Evolutionary conservation across 2,329 filamentous ascomycete genomes (phyloP), one percentile per base, ranked within the genome.

Genomic region (Sordariomycetes sp.): DNA sequence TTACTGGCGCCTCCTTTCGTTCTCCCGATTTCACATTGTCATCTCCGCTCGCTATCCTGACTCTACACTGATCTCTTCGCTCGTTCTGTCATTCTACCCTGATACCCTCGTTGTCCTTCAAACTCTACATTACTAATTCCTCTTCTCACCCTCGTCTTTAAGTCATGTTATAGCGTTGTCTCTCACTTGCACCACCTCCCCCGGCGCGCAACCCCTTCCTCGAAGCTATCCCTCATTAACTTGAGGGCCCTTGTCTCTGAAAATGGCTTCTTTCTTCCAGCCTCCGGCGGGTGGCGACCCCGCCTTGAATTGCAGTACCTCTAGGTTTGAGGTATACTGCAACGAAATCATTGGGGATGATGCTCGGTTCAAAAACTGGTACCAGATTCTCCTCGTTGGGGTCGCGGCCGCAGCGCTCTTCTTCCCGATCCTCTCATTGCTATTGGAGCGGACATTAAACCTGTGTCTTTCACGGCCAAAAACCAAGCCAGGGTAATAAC

Each of bases 251-350:
- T n/a, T n/a, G 22, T 50, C 45, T 24, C 22, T 50, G 45, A 56
- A 54, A 34, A 70, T 70, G 68, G 64, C 68, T n/a, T 69, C 67
- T 2, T 68, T 68, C 59, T 66, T 68, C 56, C 67, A 66, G 59
- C 66, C 56, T 24, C 56, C 66, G 20, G 60, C 62, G 36, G 64
- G 62, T n/a, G 64, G 62, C 42, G 65, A 68, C 58, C 64, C 66
- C 3, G 62, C 63, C 52, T 59, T 65, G 45, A 39, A 58, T 17
- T 67, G 64, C 59, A 57, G 61, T 6, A 55, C 54, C 10, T 60
- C 62, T 17, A 53, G 58, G 13, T 66, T 65, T n/a, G 58, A 62
- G 52, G 60, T 70, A 7, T 69, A 68, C 59, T 66, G 65, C 61
- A 70, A 70, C 58, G 62, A 56, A 15, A 56, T 65, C 13, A 52